A percentile compares a stretch with the other conserved stretches of the same genome.
These are phyloP conservation scores for Sisymbrium irio DNA, from an alignment of 345 rosid species.

Conservation along the genomic window DNA sequence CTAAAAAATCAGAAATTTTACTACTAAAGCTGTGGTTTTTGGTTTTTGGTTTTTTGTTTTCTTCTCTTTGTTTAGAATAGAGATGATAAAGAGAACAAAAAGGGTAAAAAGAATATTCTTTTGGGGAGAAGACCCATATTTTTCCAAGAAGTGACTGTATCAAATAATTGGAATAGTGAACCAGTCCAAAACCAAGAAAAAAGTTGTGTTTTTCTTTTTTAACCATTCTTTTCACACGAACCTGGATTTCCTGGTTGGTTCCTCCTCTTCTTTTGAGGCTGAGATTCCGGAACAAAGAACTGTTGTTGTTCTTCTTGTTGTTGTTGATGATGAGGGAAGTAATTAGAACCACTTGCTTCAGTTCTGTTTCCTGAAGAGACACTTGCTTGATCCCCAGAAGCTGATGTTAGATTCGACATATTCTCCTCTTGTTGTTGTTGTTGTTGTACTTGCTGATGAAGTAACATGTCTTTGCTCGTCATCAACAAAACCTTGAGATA, in stretches of 20 bases:
- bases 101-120: constrained; percentile 34
- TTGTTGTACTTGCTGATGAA: constrained; percentile 40
- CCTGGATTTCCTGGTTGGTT: constrained; percentile 97
- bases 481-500: constrained; percentile 13
- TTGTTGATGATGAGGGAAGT: constrained; percentile 24
- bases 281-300: constrained; percentile 47
- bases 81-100: constrained; percentile 25
- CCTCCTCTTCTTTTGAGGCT: constrained; percentile 63
- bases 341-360: constrained; percentile 45
- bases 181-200: constrained; percentile 22
- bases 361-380: constrained; percentile 68
- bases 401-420: constrained; percentile 91
- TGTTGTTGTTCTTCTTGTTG: constrained; percentile 39
- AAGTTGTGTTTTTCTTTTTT: background rate
- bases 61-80: constrained; percentile 1
- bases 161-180: constrained; percentile 31
- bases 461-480: constrained; percentile 52
- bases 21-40: background rate
- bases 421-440: constrained; percentile 59
- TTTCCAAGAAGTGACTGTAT: constrained; percentile 29
- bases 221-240: constrained; percentile 24
- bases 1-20: background rate
- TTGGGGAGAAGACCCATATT: constrained; percentile 26
- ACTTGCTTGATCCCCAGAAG: constrained; percentile 72
- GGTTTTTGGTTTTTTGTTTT: background rate